Evolutionary conservation across 805 yeast species (phyloP).

Genomic region (Dipodascopsis uninucleata): DNA sequence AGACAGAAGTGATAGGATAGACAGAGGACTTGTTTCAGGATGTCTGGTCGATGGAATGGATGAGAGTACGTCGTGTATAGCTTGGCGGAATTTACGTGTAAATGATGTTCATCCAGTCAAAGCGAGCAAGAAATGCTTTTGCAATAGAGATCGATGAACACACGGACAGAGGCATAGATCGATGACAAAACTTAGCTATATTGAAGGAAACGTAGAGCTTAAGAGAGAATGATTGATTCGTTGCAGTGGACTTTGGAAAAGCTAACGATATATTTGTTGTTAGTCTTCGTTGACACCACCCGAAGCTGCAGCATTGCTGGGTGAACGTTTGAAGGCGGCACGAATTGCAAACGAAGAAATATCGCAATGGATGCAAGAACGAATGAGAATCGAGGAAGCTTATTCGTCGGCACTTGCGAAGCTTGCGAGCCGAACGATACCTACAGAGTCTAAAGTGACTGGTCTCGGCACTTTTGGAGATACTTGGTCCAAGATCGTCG

Average conservation of each 20-base stretch:
- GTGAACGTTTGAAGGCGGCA: conserved; percentile 55
- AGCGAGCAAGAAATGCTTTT: no score
- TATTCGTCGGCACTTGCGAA: conserved; percentile 49
- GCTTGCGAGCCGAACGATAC: conserved; percentile 33
- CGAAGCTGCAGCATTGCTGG: conserved; percentile 57
- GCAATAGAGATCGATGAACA: no score
- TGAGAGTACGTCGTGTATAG: no score
- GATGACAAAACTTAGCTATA: no score
- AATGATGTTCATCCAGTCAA: no score
- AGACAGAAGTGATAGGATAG: background rate
- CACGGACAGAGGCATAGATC: no score
- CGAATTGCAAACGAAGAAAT: conserved; percentile 56
- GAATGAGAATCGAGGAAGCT: conserved; percentile 46
- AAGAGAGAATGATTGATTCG: no score
- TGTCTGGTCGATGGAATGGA: no score
- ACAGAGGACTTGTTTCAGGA: no score
- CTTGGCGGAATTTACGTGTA: no score
- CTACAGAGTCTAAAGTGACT: conserved; percentile 26
- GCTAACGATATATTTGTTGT: background rate
- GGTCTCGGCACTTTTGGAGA: conserved; percentile 32
- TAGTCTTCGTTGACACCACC: conserved; percentile 48
- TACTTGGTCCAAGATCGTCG: conserved; percentile 31
- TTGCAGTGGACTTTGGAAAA: no score
- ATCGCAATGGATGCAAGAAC: conserved; percentile 56
- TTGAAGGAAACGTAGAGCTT: no score